Conservation (phyloP, 371 early-diverging fungal species). For the Mucor sp. region DNA sequence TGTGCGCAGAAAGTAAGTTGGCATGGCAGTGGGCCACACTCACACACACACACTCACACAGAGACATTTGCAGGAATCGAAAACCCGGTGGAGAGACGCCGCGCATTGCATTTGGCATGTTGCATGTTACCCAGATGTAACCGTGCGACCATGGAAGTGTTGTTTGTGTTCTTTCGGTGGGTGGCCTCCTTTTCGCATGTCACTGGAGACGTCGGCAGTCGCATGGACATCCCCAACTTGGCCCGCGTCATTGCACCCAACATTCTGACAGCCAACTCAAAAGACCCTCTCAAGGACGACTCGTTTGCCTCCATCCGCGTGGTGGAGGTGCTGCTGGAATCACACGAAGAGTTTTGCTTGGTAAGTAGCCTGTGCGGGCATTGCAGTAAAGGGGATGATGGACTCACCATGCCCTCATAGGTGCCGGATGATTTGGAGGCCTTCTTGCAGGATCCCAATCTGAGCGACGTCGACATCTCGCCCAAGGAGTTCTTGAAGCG, state of each 20-base stretch:
- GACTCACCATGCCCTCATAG: background rate
- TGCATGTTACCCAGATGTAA: slow-evolving; percentile 90
- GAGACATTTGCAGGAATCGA: slow-evolving; percentile 42
- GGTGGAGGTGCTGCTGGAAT: slow-evolving; percentile 72
- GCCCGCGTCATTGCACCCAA: slow-evolving; percentile 96
- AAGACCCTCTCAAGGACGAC: slow-evolving; percentile 81
- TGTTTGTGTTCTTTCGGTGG: slow-evolving; percentile 85
- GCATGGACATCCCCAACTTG: slow-evolving; percentile 93
- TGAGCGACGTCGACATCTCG: slow-evolving; percentile 42
- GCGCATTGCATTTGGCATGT: slow-evolving; percentile 78
- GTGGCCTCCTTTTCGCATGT: slow-evolving; percentile 78
- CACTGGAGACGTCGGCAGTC: slow-evolving; percentile 79
- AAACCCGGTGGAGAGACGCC: slow-evolving; percentile 51
- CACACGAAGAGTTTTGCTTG: slow-evolving; percentile 79
- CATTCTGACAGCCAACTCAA: slow-evolving; percentile 81
- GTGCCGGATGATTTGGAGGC: slow-evolving; percentile 50
- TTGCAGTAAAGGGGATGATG: too few relatives aligned
- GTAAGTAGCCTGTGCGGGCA: slow-evolving; percentile 33
- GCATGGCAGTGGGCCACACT: too few relatives aligned
- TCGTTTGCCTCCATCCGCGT: slow-evolving; percentile 74
- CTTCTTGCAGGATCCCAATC: slow-evolving; percentile 44
- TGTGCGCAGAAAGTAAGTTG: slow-evolving; percentile 67
- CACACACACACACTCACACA: too few relatives aligned
- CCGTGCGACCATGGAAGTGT: slow-evolving; percentile 87
- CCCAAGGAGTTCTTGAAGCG: slow-evolving; percentile 49